phyloP scores from a whole-genome alignment of 2,329 filamentous ascomycete species.

The Pezicula rhizophila region DNA sequence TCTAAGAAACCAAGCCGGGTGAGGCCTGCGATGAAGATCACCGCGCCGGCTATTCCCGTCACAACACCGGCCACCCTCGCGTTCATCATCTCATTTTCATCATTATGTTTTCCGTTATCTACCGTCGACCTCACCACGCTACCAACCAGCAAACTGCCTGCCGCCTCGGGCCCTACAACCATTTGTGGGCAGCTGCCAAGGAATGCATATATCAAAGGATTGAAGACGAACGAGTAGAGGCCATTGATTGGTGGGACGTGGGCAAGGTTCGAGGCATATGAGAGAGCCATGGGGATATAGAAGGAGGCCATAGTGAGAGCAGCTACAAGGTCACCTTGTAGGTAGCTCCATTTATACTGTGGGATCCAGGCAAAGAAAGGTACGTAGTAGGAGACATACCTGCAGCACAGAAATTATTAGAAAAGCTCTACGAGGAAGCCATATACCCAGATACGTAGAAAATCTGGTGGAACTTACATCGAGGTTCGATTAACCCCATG shows the following conservation, averaged over 20 bases:
- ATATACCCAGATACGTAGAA: not conserved
- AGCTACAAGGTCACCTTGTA: constrained; percentile 80
- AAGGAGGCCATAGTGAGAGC: constrained; percentile 97
- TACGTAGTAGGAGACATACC: constrained; percentile 89
- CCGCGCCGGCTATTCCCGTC: constrained; percentile 78
- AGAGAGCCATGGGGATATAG: constrained; percentile 95
- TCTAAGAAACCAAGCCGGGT: constrained; percentile 87
- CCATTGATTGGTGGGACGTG: constrained; percentile 92
- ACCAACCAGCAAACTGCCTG: constrained; percentile 84
- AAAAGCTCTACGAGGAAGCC: constrained; percentile 4
- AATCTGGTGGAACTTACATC: constrained; percentile 51
- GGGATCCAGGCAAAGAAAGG: constrained; percentile 85
- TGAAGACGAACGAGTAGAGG: constrained; percentile 89
- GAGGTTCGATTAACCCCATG: constrained; percentile 66
- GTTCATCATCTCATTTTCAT: constrained; percentile 61
- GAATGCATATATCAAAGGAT: constrained; percentile 83
- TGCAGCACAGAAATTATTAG: constrained; percentile 28
- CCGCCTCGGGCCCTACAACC: constrained; percentile 91
- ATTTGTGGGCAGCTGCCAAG: constrained; percentile 89
- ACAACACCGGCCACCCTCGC: constrained; percentile 83
- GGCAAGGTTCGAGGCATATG: constrained; percentile 83
- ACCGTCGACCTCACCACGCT: constrained; percentile 77
- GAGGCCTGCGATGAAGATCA: constrained; percentile 81
- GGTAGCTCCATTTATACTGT: constrained; percentile 76
- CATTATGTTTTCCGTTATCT: constrained; percentile 56